These are phyloP conservation scores for Daldinia vernicosa DNA, from an alignment of 495 filamentous ascomycete species.

Conservation along the genomic window DNA sequence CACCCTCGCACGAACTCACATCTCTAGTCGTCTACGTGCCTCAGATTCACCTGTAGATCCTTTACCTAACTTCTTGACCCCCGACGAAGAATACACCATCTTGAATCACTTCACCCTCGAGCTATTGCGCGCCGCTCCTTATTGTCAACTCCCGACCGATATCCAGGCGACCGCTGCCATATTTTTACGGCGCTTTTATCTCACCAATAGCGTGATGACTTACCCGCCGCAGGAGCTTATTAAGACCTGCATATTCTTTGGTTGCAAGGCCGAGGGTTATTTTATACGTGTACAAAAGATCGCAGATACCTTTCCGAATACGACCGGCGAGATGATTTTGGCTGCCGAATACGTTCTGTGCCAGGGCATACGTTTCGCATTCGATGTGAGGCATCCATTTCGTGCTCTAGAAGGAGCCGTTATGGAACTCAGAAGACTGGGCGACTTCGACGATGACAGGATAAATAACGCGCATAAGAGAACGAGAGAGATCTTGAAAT, in stretches of 20 bases:
- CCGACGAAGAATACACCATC: constrained; percentile 83
- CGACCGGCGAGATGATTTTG: constrained; percentile 78
- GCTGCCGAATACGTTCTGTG: constrained; percentile 91
- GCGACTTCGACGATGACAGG: constrained; percentile 57
- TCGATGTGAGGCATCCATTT: constrained; percentile 91
- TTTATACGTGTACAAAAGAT: constrained; percentile 75
- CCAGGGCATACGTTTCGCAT: constrained; percentile 91
- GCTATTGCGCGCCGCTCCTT: constrained; percentile 76
- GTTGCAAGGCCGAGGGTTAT: constrained; percentile 87
- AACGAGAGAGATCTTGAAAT: constrained; percentile 77
- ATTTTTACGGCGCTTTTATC: constrained; percentile 93
- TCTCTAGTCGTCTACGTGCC: constrained; percentile 58
- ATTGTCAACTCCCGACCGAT: constrained; percentile 78
- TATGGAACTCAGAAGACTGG: constrained; percentile 75
- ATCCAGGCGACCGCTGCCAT: constrained; percentile 91
- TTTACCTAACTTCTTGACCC: constrained; percentile 75
- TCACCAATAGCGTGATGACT: constrained; percentile 92
- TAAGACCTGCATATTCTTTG: constrained; percentile 86
- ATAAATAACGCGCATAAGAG: constrained; percentile 73
- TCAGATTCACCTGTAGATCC: constrained; percentile 48
- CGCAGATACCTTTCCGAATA: constrained; percentile 66
- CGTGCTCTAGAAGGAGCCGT: constrained; percentile 84
- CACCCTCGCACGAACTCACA: constrained; percentile 72
- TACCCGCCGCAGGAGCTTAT: constrained; percentile 90
- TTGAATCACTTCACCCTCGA: constrained; percentile 81